These are phyloP conservation scores for Ustilago vetiveriae DNA, from an alignment of 1,284 basidiomycete species.

Conservation along the genomic window DNA sequence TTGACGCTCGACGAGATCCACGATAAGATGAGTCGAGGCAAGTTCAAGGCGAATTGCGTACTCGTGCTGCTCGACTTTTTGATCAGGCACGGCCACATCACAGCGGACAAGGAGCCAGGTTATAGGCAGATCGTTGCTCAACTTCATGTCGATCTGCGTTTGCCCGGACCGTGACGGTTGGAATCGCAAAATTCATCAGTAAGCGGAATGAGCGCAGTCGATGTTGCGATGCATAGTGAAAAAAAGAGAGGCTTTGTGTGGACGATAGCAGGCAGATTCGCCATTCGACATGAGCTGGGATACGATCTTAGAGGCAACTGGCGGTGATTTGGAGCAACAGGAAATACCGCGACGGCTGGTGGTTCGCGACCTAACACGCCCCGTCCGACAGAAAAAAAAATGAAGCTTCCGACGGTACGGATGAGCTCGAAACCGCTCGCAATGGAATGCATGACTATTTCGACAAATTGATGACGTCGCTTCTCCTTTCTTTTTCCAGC, in stretches of 20 bases:
- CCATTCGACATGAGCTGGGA: no score
- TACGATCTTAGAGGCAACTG: no score
- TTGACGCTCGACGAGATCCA: conserved; percentile 59
- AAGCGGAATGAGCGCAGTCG: no score
- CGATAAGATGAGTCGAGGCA: conserved; percentile 68
- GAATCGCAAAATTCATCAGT: background rate
- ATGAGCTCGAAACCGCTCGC: no score
- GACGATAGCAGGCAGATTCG: no score
- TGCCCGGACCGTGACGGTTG: conserved; percentile 47
- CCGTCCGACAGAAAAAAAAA: no score
- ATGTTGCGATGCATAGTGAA: background rate
- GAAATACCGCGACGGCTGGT: no score
- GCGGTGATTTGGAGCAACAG: no score
- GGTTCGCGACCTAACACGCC: no score
- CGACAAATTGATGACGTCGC: background rate
- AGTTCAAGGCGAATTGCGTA: conserved; percentile 88
- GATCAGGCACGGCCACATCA: conserved; percentile 79
- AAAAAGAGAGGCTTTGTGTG: no score
- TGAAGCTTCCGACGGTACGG: no score
- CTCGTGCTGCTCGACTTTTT: conserved; percentile 85
- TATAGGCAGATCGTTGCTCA: conserved; percentile 78
- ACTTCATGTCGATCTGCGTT: conserved; percentile 75
- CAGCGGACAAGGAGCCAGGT: conserved; percentile 79
- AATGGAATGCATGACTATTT: background rate
- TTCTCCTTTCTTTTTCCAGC: background rate